Base-by-base conservation (phyloP, 768 basidiomycete genomes). In the Plicaturopsis crispa region DNA sequence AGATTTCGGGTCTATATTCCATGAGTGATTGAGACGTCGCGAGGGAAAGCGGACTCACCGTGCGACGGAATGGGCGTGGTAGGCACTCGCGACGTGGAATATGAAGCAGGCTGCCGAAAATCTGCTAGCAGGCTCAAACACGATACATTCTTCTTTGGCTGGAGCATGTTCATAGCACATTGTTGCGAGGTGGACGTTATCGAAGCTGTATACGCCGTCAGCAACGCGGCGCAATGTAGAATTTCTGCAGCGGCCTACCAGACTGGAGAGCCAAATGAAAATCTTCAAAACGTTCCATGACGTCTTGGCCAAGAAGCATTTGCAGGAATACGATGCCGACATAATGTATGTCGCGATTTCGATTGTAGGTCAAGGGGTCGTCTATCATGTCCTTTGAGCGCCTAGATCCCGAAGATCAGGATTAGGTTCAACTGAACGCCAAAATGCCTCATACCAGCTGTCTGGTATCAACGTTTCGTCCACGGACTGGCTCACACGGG, bases 241-340 rank as follows among this genome's bases (percentile, higher is more conserved):
- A 19, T 5, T 30, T n/a, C n/a, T n/a, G n/a, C 17, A 13, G 40
- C n/a, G 20, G 54, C 72, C 31, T 53, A 83, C 84, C 66, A 34
- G 65, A 65, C 39, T 69, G 66, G 6, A 86, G 57, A 3, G 82
- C 84, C 18, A 66, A 63, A 12, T 74, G 70, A 2, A 75, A 69
- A 40, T 78, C 73, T 20, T 62, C 56, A 48, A 67, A 84, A 31
- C 67, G 64, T 20, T 64, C 65, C 39, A 69, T 71, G 6, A 85
- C 80, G 45, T 85, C 74, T 36, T 78, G 59, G 0, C 92, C 92
- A n/a, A 80, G 61, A 10, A 94, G 57, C 86, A 94, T 89, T 58
- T 93, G 87, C 36, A 91, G 50, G 26, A 92, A 62, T 2, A 90
- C 70, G 18, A 93, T 72, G 0, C 86, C 91, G 0, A 80, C 75